Base-by-base conservation (phyloP, 768 basidiomycete genomes). In the Phallus indusiatus region DNA sequence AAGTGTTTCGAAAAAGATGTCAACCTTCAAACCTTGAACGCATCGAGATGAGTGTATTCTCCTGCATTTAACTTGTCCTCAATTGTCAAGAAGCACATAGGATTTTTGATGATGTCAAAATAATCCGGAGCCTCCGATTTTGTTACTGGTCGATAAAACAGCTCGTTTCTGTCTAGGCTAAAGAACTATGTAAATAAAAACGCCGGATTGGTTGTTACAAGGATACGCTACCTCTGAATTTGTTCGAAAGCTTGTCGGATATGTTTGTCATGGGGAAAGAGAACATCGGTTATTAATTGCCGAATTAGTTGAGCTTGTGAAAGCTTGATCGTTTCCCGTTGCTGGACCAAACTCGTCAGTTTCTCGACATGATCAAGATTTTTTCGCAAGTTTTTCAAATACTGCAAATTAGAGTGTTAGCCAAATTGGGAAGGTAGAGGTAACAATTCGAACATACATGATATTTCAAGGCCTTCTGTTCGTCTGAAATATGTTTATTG, bases 51-150 rank as follows among this genome's bases (percentile, higher is more conserved):
- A 76, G 85, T 84, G 70, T 97, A 98, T 66, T 87, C 82, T 60
- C 90, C 86, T 36, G 77, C 76, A 54, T 94, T 88, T 33, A 99
- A 74, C 69, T 90, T 95, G 28, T 73, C 71, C 50, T 90, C 86
- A 66, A 99, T 95, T 28, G 76, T 78, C 12, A 76, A 77, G 84
- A 94, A 94, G 61, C 86, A 87, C 91, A 96, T 96, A 0, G 96
- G 96, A 3, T 78, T 74, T 65, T 83, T 78, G 66, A 99, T 79
- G 36, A 96, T 76, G 50, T 91, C 86, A 66, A 88, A 92, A 69
- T 99, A 99, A 67, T 97, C 94, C 1, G 89, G 90, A 0, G 94
- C 91, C 46, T 88, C 82, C 0, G 72, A 74, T 64, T 76, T 84
- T 47, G 84, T 86, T 37, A 97, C 93, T 0, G 94, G 92, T 61